Percentiles rank a stretch among this genome's conserved stretches.
phyloP scores from a whole-genome alignment of 352 stramenopile species.

The Thalassiosira hispida region DNA sequence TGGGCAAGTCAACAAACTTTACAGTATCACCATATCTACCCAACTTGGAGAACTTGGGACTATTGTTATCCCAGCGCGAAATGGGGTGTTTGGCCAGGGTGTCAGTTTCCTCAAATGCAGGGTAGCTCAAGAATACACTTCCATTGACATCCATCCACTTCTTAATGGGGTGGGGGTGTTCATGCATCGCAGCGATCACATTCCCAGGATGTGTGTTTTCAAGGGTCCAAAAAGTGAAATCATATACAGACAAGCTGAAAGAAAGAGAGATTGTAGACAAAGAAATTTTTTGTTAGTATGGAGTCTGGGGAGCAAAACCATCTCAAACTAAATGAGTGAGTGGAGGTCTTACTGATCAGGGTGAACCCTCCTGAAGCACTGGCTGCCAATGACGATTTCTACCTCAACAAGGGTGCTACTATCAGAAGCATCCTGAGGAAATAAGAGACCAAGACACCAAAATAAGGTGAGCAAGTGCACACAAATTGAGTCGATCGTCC shows the following conservation, averaged over 20 bases:
- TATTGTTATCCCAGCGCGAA: constrained; percentile 49
- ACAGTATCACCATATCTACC: constrained; percentile 58
- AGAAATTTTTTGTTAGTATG: not conserved
- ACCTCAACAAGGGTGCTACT: constrained; percentile 28
- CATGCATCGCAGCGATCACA: constrained; percentile 55
- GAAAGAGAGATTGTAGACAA: not conserved
- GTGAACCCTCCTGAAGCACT: constrained; percentile 62
- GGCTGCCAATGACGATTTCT: constrained; percentile 45
- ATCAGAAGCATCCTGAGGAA: too few species aligned
- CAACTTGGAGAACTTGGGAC: constrained; percentile 42
- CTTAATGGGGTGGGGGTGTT: constrained; percentile 56
- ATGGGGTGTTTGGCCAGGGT: constrained; percentile 46
- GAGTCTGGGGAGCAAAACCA: too few species aligned
- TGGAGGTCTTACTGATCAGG: constrained; percentile 45
- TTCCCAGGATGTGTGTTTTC: constrained; percentile 64
- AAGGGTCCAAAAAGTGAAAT: constrained; percentile 70
- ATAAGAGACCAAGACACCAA: too few species aligned
- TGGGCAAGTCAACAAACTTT: constrained; percentile 63
- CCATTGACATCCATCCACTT: constrained; percentile 61
- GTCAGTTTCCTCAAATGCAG: constrained; percentile 17
- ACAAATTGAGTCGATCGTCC: too few species aligned
- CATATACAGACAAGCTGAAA: constrained; percentile 53
- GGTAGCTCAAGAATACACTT: constrained; percentile 47
- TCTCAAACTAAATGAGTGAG: constrained; percentile 1
- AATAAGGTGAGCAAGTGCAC: too few species aligned